Conservation (phyloP, 2,329 filamentous ascomycete genomes). For the Claviceps pazoutovae region DNA sequence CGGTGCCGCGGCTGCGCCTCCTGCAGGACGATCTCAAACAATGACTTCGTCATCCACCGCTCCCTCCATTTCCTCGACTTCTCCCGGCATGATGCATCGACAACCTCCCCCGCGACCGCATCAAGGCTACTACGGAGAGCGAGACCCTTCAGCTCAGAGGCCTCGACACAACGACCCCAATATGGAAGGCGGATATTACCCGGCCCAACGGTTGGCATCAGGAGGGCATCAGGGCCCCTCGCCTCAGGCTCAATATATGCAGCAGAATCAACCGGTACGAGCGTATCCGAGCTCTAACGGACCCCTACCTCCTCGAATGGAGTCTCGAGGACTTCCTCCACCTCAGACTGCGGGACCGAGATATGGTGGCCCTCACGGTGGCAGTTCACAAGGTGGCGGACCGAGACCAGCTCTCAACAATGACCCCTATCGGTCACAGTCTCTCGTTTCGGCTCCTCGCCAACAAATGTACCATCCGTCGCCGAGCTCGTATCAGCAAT, state of each 20-base stretch:
- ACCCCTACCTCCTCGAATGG: constrained; percentile 49
- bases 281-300: constrained; percentile 29
- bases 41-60: constrained; percentile 69
- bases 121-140: constrained; percentile 22
- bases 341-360: constrained; percentile 24
- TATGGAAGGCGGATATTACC: constrained; percentile 38
- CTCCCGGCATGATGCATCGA: constrained; percentile 43
- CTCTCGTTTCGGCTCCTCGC: constrained; percentile 63
- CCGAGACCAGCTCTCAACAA: constrained; percentile 61
- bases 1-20: constrained; percentile 65
- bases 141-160: constrained; percentile 14
- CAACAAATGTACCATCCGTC: constrained; percentile 58
- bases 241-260: constrained; percentile 31
- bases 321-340: constrained; percentile 40
- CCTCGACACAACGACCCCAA: constrained; percentile 22
- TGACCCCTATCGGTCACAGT: constrained; percentile 85
- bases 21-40: constrained; percentile 81
- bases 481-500: constrained; percentile 45
- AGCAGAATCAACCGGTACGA: constrained; percentile 28
- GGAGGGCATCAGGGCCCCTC: constrained; percentile 29
- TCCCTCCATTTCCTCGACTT: constrained; percentile 45
- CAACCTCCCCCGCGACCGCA: constrained; percentile 47
- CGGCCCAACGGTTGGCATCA: constrained; percentile 37
- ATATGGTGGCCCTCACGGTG: constrained; percentile 39
- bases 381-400: constrained; percentile 48